Conservation (phyloP, 805 yeast genomes). For the Metschnikowia baotianmanensis region DNA sequence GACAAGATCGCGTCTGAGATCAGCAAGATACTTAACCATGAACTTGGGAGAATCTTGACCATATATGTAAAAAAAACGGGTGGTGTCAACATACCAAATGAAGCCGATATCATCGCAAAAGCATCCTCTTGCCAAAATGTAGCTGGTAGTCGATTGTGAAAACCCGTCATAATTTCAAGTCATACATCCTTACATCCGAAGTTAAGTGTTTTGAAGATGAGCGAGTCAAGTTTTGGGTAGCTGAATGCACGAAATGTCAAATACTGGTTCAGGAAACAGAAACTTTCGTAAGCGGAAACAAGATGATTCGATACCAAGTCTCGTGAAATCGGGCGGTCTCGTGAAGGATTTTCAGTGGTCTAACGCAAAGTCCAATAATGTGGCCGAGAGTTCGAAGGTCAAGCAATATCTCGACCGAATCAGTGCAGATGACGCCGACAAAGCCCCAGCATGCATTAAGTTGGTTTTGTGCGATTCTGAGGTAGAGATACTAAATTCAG, state of each 20-base stretch:
- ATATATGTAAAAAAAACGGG: too few relatives aligned
- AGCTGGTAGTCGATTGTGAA: too few relatives aligned
- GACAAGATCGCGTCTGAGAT: too few relatives aligned
- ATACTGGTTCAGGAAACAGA: not conserved
- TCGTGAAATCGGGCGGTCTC: not conserved
- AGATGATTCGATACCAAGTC: not conserved
- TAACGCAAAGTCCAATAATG: conserved; percentile 2
- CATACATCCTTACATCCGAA: conserved; percentile 1
- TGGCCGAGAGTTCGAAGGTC: conserved; percentile 28
- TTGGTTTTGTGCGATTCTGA: conserved; percentile 26
- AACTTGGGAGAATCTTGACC: too few relatives aligned
- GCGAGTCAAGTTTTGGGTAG: not conserved
- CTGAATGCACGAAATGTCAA: not conserved
- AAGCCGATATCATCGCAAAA: too few relatives aligned
- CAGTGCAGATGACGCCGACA: conserved; percentile 6
- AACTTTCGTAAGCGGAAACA: conserved; percentile 9
- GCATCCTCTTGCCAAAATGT: too few relatives aligned
- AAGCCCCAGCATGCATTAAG: conserved; percentile 17
- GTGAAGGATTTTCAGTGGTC: not conserved
- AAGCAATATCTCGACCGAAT: conserved; percentile 23
- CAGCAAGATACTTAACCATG: too few relatives aligned
- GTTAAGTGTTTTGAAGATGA: too few relatives aligned
- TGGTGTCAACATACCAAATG: too few relatives aligned
- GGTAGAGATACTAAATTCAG: conserved; percentile 21
- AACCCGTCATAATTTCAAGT: too few relatives aligned